Evolutionary conservation across 2,329 filamentous ascomycete genomes (phyloP).

Genomic region (Akanthomyces uredinophilus): DNA sequence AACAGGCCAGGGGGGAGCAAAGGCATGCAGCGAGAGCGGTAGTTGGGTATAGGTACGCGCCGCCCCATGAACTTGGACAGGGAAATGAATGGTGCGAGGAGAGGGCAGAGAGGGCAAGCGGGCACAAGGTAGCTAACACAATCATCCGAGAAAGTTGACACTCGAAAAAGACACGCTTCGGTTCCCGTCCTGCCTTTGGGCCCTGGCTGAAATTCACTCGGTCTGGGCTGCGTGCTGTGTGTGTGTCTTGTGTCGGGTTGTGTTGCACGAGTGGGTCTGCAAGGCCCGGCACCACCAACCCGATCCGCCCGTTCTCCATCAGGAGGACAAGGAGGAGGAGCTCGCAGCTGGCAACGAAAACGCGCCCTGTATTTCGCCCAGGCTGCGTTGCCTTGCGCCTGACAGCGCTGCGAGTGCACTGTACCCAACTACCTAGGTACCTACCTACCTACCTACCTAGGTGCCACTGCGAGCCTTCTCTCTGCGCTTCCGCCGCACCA

Average conservation of each 20-base stretch:
- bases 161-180: background rate
- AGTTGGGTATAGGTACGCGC: too few species aligned
- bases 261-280: conserved; percentile 9
- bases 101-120: too few species aligned
- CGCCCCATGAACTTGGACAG: too few species aligned
- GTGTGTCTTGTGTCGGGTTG: conserved; percentile 1
- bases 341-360: conserved; percentile 1
- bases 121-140: too few species aligned
- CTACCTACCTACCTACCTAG: too few species aligned
- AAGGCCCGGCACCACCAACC: conserved; percentile 10
- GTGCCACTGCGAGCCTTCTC: background rate
- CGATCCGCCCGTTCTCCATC: conserved; percentile 9
- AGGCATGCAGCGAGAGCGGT: too few species aligned
- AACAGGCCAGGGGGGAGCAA: background rate
- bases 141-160: background rate
- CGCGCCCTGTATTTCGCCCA: background rate
- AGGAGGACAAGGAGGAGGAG: background rate
- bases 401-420: too few species aligned
- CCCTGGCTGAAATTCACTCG: background rate
- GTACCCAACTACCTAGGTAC: too few species aligned
- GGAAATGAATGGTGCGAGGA: too few species aligned
- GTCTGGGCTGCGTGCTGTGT: background rate
- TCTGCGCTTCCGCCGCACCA: background rate
- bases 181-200: background rate
- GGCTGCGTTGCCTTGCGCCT: too few species aligned